phyloP scores from a whole-genome alignment of 1,284 basidiomycete genomes.

The Leccinum huronense region DNA sequence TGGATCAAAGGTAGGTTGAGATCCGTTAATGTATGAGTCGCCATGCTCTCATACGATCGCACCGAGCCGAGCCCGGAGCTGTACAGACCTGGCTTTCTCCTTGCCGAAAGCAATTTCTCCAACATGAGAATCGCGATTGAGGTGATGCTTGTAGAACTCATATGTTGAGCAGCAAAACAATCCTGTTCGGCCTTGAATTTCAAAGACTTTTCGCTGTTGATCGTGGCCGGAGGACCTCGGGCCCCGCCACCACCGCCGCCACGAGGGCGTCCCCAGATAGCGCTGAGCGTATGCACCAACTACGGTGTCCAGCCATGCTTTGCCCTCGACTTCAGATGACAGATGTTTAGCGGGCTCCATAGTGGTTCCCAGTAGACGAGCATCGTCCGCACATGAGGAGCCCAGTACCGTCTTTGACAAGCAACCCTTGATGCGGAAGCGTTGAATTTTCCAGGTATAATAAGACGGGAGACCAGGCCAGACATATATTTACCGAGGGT shows the following conservation, averaged over 20 bases:
- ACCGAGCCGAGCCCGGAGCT: constrained; percentile 86
- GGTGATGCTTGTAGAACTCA: constrained; percentile 97
- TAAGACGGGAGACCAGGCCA: constrained; percentile 86
- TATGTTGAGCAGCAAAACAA: constrained; percentile 88
- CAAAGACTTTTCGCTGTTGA: constrained; percentile 98
- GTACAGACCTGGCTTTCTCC: constrained; percentile 72
- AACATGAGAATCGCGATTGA: constrained; percentile 88
- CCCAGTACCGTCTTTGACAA: constrained; percentile 93
- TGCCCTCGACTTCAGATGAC: constrained; percentile 88
- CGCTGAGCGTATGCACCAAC: constrained; percentile 87
- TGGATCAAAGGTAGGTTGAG: constrained; percentile 90
- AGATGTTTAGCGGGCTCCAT: constrained; percentile 95
- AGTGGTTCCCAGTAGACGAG: constrained; percentile 88
- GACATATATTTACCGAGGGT: constrained; percentile 95
- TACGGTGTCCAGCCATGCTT: constrained; percentile 88
- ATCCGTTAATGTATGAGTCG: constrained; percentile 90
- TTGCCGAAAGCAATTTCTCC: constrained; percentile 88
- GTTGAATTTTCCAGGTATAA: constrained; percentile 99
- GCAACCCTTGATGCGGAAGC: constrained; percentile 86
- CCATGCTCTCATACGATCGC: constrained; percentile 88
- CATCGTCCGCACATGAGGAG: constrained; percentile 82
- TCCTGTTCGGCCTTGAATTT: constrained; percentile 95
- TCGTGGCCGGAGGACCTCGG: constrained; percentile 67
- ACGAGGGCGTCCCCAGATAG: constrained; percentile 59
- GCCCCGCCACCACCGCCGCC: constrained; percentile 63